These are phyloP conservation scores for Asterophora parasitica DNA, from an alignment of 768 basidiomycete species.

Conservation along the genomic window DNA sequence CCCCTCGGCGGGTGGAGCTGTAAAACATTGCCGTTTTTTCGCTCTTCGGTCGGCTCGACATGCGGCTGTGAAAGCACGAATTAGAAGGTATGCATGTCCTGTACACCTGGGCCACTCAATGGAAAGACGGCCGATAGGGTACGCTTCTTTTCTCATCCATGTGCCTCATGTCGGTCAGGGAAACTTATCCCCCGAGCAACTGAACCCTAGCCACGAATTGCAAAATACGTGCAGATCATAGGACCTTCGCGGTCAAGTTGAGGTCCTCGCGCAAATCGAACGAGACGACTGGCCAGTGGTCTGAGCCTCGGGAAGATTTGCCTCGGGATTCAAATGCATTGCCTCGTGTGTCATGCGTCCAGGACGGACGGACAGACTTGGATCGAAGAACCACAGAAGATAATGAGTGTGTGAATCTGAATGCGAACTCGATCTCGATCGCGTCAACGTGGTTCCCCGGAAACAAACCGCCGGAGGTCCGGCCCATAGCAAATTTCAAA, in stretches of 20 bases:
- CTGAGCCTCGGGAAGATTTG: no score
- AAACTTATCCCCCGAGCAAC: not conserved
- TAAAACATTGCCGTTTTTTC: no score
- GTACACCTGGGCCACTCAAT: no score
- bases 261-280: no score
- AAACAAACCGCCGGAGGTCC: conserved; percentile 10
- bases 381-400: not conserved
- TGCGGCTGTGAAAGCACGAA: no score
- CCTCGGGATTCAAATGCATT: no score
- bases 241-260: not conserved
- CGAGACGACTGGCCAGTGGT: no score
- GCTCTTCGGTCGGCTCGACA: no score
- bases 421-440: conserved; percentile 4
- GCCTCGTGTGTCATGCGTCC: no score
- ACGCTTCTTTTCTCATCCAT: not conserved
- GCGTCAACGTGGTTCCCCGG: conserved; percentile 3
- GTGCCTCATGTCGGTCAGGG: not conserved
- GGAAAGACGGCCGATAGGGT: not conserved
- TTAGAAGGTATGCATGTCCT: no score
- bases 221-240: not conserved
- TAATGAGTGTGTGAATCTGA: conserved; percentile 9
- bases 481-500: conserved; percentile 9
- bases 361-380: not conserved
- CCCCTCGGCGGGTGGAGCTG: no score
- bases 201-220: no score